phyloP scores from a whole-genome alignment of 2,329 filamentous ascomycete species.

The Fusarium floridanum region DNA sequence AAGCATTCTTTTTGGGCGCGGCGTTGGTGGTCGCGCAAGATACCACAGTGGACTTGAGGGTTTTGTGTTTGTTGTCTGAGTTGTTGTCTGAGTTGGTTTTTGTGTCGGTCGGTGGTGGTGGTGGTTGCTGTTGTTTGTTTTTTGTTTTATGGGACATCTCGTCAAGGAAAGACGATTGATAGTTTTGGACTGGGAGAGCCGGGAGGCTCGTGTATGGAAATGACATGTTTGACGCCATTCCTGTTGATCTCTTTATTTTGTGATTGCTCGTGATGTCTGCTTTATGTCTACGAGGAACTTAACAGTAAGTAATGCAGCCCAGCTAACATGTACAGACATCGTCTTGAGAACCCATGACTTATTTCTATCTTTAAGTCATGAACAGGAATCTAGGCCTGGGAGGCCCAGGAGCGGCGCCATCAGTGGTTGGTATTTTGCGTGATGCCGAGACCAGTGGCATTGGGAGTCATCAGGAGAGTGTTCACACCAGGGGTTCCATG shows the following conservation, averaged over 20 bases:
- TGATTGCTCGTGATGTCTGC: not conserved
- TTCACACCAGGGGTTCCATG: constrained; percentile 7
- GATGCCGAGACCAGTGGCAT: constrained; percentile 15
- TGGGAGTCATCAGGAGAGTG: constrained; percentile 14
- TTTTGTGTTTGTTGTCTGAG: constrained; percentile 1
- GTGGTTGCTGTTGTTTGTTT: not conserved
- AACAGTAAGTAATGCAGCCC: not conserved
- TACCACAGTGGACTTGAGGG: constrained; percentile 30
- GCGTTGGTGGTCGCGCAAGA: constrained; percentile 40
- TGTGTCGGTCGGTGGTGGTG: not conserved
- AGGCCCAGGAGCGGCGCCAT: not conserved
- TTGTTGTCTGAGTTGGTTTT: not conserved
- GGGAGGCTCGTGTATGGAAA: constrained; percentile 1
- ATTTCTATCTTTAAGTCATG: not conserved
- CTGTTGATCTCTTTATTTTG: not conserved
- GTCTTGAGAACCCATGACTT: not conserved
- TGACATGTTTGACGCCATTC: not conserved
- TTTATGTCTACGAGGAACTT: not conserved
- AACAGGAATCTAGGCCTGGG: not conserved
- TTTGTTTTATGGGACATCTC: not conserved
- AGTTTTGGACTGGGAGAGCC: not conserved
- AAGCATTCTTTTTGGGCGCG: constrained; percentile 28
- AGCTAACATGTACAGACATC: not conserved
- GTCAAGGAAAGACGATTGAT: not conserved
- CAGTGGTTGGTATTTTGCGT: not conserved